Percentiles rank a stretch among this genome's conserved stretches.
Evolutionary conservation across 139 green algal genomes (phyloP).

Genomic region (Diplosphaera chodatii): DNA sequence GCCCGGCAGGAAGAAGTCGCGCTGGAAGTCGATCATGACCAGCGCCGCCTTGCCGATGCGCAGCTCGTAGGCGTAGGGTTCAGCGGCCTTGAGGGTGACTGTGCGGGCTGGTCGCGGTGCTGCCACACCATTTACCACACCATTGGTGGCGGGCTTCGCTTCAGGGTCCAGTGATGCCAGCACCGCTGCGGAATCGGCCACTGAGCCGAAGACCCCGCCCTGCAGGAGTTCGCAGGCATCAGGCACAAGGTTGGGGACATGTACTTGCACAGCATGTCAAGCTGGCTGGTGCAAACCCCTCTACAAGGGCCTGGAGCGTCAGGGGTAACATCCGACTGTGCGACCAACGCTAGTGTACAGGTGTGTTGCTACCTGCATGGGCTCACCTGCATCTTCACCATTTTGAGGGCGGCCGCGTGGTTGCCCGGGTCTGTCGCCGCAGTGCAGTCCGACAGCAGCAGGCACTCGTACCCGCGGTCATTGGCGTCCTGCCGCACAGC

Average conservation of each 20-base stretch:
- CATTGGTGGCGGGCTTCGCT: not conserved
- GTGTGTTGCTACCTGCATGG: too few species aligned
- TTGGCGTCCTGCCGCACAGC: conserved; percentile 44
- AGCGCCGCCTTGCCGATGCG: conserved; percentile 28
- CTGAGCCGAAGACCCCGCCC: conserved; percentile 49
- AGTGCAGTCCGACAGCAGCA: conserved; percentile 56
- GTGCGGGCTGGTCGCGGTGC: not conserved
- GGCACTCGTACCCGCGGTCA: conserved; percentile 60
- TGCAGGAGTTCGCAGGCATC: too few species aligned
- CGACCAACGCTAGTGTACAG: too few species aligned
- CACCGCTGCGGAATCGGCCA: conserved; percentile 16
- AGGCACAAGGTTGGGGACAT: too few species aligned
- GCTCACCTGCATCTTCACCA: conserved; percentile 54
- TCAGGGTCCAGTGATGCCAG: conserved; percentile 13
- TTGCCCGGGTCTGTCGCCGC: conserved; percentile 48
- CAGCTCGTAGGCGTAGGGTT: conserved; percentile 26
- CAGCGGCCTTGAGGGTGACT: not conserved
- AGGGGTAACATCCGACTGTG: too few species aligned
- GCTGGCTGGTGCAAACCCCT: too few species aligned
- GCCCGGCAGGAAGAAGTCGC: conserved; percentile 51
- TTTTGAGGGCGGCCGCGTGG: conserved; percentile 45
- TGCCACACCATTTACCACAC: not conserved
- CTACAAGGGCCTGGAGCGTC: too few species aligned
- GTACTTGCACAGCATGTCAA: not conserved
- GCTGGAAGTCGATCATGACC: conserved; percentile 71